Evolutionary conservation across 140 eudicot species (phyloP).

Genomic region (Cichorium intybus): DNA sequence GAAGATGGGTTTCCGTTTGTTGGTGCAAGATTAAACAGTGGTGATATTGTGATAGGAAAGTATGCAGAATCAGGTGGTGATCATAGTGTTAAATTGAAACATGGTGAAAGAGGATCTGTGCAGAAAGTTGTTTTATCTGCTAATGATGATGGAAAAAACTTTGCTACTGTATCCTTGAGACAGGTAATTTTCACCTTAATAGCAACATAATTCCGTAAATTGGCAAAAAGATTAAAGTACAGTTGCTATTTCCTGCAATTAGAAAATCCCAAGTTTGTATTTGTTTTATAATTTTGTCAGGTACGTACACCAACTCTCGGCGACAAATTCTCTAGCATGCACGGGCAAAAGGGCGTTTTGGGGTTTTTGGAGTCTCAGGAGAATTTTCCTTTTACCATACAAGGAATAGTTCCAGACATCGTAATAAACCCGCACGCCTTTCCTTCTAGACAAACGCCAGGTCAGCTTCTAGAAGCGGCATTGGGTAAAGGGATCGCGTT

Average conservation of each 20-base stretch:
- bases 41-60: slow-evolving; percentile 84
- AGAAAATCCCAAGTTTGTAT: not conserved
- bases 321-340: slow-evolving; percentile 94
- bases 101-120: slow-evolving; percentile 86
- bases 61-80: slow-evolving; percentile 75
- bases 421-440: slow-evolving; percentile 93
- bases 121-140: slow-evolving; percentile 86
- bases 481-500: slow-evolving; percentile 86
- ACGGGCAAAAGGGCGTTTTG: slow-evolving; percentile 94
- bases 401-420: slow-evolving; percentile 92
- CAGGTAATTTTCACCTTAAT: slow-evolving; percentile 45
- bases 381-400: slow-evolving; percentile 80
- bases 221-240: too few relatives aligned
- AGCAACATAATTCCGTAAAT: too few relatives aligned
- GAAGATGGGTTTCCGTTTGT: slow-evolving; percentile 89
- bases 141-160: slow-evolving; percentile 88
- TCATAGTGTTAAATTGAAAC: slow-evolving; percentile 80
- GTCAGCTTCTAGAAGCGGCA: slow-evolving; percentile 89
- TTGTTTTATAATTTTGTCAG: slow-evolving; percentile 34
- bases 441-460: slow-evolving; percentile 91
- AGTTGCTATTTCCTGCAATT: too few relatives aligned
- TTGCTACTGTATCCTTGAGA: slow-evolving; percentile 83
- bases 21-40: slow-evolving; percentile 83
- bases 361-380: slow-evolving; percentile 91
- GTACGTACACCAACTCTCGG: slow-evolving; percentile 91